Evolutionary conservation across 352 stramenopile species (phyloP).

Genomic region (Pelagophyceae sp.): DNA sequence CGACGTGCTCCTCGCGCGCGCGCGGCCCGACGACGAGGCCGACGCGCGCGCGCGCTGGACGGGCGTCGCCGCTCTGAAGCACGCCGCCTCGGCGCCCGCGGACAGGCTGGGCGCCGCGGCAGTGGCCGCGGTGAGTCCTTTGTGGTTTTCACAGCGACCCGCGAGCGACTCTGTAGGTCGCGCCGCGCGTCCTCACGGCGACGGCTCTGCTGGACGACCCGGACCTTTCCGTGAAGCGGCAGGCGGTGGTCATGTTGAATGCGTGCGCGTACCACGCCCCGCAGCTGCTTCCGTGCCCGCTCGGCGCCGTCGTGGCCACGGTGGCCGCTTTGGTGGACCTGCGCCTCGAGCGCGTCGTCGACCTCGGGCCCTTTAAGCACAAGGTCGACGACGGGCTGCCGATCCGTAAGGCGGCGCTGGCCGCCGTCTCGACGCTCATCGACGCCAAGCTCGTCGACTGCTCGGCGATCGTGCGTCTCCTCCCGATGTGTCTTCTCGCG

Average conservation of each 20-base stretch:
- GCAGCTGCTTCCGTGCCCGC: constrained; percentile 39
- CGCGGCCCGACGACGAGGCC: constrained; percentile 38
- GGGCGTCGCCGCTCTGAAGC: constrained; percentile 82
- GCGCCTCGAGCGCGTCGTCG: constrained; percentile 88
- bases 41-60: constrained; percentile 62
- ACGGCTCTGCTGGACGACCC: constrained; percentile 82
- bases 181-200: constrained; percentile 65
- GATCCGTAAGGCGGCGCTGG: constrained; percentile 76
- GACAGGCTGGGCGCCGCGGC: neutral
- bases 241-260: constrained; percentile 87
- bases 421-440: constrained; percentile 87
- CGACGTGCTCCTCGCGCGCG: constrained; percentile 58
- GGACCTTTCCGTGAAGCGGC: constrained; percentile 84
- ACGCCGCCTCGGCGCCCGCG: constrained; percentile 44
- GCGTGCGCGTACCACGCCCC: constrained; percentile 87
- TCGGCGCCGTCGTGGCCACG: constrained; percentile 52
- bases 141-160: too few relatives aligned
- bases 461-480: constrained; percentile 76
- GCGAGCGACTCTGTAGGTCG: too few relatives aligned
- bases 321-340: constrained; percentile 63
- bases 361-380: constrained; percentile 97
- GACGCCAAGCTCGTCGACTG: constrained; percentile 85
- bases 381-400: constrained; percentile 79
- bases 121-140: neutral
- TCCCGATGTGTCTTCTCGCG: constrained; percentile 68